phyloP scores from a whole-genome alignment of 169 alveolate species.

The Perkinsus chesapeaki region DNA sequence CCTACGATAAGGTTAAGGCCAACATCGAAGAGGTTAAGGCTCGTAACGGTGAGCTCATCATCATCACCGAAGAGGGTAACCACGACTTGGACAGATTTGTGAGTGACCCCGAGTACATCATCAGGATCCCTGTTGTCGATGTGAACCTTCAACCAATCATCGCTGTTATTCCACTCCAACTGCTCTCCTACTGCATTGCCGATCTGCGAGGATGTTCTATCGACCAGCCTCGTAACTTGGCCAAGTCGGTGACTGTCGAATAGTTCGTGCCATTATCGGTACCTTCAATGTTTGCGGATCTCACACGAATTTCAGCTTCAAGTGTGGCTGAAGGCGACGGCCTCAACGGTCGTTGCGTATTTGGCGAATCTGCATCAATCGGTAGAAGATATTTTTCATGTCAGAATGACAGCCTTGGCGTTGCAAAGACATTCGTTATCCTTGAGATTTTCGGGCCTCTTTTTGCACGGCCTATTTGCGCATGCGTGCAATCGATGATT shows the following conservation, averaged over 20 bases:
- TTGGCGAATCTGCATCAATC: no score
- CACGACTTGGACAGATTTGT: conserved; percentile 23
- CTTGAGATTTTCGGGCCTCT: no score
- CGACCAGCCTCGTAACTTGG: conserved; percentile 69
- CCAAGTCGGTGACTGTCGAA: conserved; percentile 63
- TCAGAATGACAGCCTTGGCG: no score
- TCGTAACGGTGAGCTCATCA: conserved; percentile 59
- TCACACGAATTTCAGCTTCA: no score
- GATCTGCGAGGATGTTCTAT: conserved; percentile 20
- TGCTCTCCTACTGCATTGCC: conserved; percentile 10
- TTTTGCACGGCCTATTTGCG: no score
- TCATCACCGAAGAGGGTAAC: conserved; percentile 16
- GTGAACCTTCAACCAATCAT: conserved; percentile 34
- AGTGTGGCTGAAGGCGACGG: no score
- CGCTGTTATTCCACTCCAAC: conserved; percentile 39
- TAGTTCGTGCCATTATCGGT: no score
- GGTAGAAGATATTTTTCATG: no score
- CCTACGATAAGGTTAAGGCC: conserved; percentile 27
- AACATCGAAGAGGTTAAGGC: conserved; percentile 54
- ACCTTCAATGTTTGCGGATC: no score
- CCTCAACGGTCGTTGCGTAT: no score
- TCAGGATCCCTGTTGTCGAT: conserved; percentile 17
- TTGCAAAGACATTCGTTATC: no score
- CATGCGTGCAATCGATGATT: no score
- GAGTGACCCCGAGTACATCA: neutral